Base-by-base conservation (phyloP, 352 stramenopile genomes). In the Pythium chondricola region DNA sequence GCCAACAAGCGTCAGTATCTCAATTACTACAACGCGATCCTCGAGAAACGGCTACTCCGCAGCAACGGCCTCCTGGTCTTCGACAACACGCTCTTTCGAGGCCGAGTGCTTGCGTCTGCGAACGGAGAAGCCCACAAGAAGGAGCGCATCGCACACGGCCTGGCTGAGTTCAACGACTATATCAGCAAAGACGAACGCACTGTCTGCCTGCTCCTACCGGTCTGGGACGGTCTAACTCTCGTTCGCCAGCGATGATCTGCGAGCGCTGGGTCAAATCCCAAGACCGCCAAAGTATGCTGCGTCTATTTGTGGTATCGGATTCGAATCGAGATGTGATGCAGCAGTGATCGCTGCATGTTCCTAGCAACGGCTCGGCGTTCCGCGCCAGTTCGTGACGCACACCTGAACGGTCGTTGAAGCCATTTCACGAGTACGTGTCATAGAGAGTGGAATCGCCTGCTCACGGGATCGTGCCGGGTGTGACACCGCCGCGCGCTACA, bases 71-170 rank as follows among this genome's bases (percentile, higher is more conserved):
- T 96, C 8, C 72, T 97, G 39, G 61, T 96, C 0, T 89, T 97
- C 25, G 93, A 98, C 64, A 98, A 97, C 68, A 95, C 93, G 11
- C 48, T 98, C 13, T 98, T 95, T 65, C 93, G 93, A 36, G 88
- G 88, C n/a, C 67, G 91, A 0, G 89, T 98, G 5, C 52, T 95
- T 5, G 82, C 85, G 22, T 72, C 43, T n/a, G 73, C 45, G 5
- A 47, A 49, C 25, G 76, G 76, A 24, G 37, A 65, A 20, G 61
- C 54, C 13, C 63, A 56, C 40, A 64, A 47, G 11, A 88, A 83
- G 38, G 71, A 88, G 40, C 64, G 67, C 6, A 71, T 85, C 11
- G 69, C 79, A 57, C 52, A 75, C 44, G 41, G 86, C 43, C 36
- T 97, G 54, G 81, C 89, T 35, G 61, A 77, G 29, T 98, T 98